phyloP scores from a whole-genome alignment of 495 filamentous ascomycete genomes.

The Penicillium cosmopolitanum region DNA sequence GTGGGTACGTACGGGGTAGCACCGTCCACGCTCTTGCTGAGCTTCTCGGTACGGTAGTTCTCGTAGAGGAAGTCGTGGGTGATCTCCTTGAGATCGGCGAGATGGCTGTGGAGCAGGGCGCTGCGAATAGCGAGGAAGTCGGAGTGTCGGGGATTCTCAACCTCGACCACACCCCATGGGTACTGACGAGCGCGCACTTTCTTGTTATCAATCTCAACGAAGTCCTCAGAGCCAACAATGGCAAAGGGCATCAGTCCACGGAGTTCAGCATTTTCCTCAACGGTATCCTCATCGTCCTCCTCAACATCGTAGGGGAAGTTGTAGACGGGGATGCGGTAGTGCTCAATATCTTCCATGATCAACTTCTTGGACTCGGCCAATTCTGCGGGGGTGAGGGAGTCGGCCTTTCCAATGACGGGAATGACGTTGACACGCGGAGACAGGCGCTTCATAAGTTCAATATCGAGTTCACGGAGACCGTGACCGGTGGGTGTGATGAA shows the following conservation, averaged over 20 bases:
- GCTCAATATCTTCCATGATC: constrained; percentile 99
- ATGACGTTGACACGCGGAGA: constrained; percentile 99
- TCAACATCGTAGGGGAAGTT: constrained; percentile 99
- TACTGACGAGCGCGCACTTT: constrained; percentile 95
- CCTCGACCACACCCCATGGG: constrained; percentile 98
- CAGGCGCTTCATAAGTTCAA: constrained; percentile 98
- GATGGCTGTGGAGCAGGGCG: constrained; percentile 93
- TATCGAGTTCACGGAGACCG: constrained; percentile 97
- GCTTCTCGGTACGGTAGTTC: constrained; percentile 99
- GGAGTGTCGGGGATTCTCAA: constrained; percentile 98
- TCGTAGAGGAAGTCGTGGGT: constrained; percentile 99
- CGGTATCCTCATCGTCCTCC: constrained; percentile 98
- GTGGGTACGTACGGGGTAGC: constrained; percentile 72
- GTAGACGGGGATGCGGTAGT: constrained; percentile 99
- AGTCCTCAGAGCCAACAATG: constrained; percentile 95
- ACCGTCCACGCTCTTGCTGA: constrained; percentile 98
- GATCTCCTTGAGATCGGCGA: constrained; percentile 98
- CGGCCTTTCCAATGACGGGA: constrained; percentile 97
- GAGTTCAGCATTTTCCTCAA: constrained; percentile 97
- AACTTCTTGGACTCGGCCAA: constrained; percentile 99
- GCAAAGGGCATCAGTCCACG: constrained; percentile 98
- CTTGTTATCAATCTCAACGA: constrained; percentile 89
- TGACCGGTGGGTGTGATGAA: constrained; percentile 99
- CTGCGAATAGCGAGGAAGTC: constrained; percentile 98
- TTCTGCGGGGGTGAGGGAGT: constrained; percentile 94